Evolutionary conservation across 768 basidiomycete species (phyloP), one percentile per base, ranked within the genome.

Genomic region (Xanthoconium stramineum): DNA sequence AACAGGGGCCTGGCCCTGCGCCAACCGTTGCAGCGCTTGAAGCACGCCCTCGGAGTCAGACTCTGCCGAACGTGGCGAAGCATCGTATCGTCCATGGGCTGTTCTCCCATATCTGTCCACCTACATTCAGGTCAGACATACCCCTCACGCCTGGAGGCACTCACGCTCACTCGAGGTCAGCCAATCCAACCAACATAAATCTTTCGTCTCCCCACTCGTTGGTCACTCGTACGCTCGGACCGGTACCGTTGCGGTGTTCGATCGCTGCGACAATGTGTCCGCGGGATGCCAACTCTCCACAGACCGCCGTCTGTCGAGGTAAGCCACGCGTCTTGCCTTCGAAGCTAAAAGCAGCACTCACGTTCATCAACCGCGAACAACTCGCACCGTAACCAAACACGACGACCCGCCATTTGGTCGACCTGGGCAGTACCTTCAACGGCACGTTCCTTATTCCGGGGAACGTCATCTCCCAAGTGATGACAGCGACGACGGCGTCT

Each of bases 211-310:
- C 32, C 68, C 67, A 10, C 42, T 60, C 64, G 24, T 58, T 57
- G 36, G 55, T 63, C 40, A 65, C 55, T 17, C 57, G 63, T 14
- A 68, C 68, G 9, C 61, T 62, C 29, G 80, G 80, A 9, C 74
- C 75, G 2, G 75, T 76, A 1, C 78, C 80, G 52, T 82, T 80
- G 24, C 74, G 70, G 52, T 81, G 80, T 54, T 81, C 80, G 24
- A 81, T 56, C 3, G 74, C 74, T 12, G 72, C 71, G 3, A 80
- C 79, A 36, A 81, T 64, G 56, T 75, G 79, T 0, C 81, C 80
- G 15, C 73, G 61, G 5, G 73, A 74, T 0, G 79, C 78, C 52
- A 81, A 62, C 49, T 76, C 75, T 0, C 77, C 74, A 50, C 77
- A 80, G 60, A 76, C 69, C 28, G 78, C 72, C 12, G 63, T 68